Base-by-base conservation (phyloP, 371 early-diverging fungal genomes). In the Mortierella sp. region DNA sequence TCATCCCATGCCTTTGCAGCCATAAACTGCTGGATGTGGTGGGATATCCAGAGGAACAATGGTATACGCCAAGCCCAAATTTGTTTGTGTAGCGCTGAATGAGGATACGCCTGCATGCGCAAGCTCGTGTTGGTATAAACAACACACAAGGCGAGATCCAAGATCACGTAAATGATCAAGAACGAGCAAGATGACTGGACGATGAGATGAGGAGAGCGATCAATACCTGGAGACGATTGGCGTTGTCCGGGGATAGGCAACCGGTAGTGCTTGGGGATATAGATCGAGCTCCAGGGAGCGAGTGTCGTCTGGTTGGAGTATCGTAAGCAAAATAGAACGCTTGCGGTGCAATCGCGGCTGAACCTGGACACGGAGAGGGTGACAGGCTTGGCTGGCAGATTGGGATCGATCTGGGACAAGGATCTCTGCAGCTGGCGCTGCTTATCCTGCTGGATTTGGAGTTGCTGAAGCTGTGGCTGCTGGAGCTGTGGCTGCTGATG, bases 201-300 rank as follows among this genome's bases (percentile, higher is more conserved):
- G 21, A 12, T 13, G 51, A 27, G 27, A 29, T 21, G n/a, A 31
- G 60, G 60, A 22, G 22, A 37, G 9, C 29, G 16, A 28, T 16
- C 19, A 7, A 17, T 73, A 73, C 74, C 74, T 56, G 74, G 74
- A 10, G 74, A 73, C 2, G 74, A 73, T 45, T 73, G 74, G 9
- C 74, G 67, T 40, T 73, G 74, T 6, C 74, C 74, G 1, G 63
- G 60, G 19, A 43, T 60, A n/a, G 74, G 74, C 5, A 63, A 49
- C 16, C 74, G 60, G 60, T 67, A 73, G 27, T 73, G 67, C 56
- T 67, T 73, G n/a, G 74, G 74, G 41, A 73, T 67, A 54, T 73
- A 73, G 63, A 73, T 67, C 63, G 74, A 73, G 67, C 60, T 73
- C 72, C 66, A 71, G 0, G 72, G 66, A 1, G 72, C 72, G 39